Percentiles rank a stretch among this genome's conserved stretches.
Evolutionary conservation across 2,329 filamentous ascomycete genomes (phyloP).

Genomic region (Fusarium duplospermum): DNA sequence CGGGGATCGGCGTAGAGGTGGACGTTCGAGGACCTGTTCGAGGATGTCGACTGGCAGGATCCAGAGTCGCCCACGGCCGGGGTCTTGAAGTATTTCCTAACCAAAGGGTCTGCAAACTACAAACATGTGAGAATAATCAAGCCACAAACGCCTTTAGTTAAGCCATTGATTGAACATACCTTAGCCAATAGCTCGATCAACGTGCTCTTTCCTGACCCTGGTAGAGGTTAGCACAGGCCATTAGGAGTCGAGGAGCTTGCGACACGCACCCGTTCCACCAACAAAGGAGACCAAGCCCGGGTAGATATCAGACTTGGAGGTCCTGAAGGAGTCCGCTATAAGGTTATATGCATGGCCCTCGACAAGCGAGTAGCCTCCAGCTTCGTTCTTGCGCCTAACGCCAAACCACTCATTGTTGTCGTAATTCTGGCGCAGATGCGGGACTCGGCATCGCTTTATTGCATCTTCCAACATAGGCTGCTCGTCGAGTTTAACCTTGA

Average conservation of each 20-base stretch:
- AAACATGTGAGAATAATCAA: background rate
- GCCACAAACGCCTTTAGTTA: background rate
- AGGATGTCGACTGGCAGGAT: background rate
- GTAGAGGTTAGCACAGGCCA: background rate
- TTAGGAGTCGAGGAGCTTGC: background rate
- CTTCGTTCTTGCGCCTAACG: background rate
- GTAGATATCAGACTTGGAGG: rapidly evolving
- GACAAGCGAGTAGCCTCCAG: background rate
- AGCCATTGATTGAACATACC: background rate
- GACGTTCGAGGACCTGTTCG: background rate
- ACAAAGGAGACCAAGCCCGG: background rate
- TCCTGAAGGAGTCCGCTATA: rapidly evolving
- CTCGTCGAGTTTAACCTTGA: background rate
- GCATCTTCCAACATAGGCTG: background rate
- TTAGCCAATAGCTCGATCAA: background rate
- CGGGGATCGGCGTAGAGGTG: background rate
- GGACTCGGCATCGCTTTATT: background rate
- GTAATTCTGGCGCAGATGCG: background rate
- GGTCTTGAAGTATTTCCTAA: background rate
- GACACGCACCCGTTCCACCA: background rate
- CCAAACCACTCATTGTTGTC: background rate
- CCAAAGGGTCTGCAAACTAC: rapidly evolving
- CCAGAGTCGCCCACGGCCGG: background rate
- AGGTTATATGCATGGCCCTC: background rate
- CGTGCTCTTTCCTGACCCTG: background rate